Evolutionary conservation across 2,329 filamentous ascomycete species (phyloP).

Genomic region (Epichloe baconii): DNA sequence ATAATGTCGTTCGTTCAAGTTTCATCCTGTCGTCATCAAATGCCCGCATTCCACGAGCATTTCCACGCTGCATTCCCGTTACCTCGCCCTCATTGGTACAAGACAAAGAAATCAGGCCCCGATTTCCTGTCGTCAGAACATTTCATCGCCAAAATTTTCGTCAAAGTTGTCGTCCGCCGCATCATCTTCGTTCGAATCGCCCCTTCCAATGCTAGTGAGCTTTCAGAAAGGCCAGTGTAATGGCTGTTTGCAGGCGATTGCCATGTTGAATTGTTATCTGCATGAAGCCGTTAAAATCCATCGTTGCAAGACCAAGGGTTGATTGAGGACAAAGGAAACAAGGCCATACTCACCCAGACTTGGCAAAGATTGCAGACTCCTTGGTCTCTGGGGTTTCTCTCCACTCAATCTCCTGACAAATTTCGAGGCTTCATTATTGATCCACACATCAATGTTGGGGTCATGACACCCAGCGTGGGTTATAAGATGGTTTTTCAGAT

Average conservation of each 20-base stretch:
- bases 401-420: slow-evolving; percentile 23
- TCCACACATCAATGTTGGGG: slow-evolving; percentile 38
- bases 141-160: neutral
- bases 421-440: slow-evolving; percentile 36
- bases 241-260: neutral
- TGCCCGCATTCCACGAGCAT: neutral
- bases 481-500: slow-evolving; percentile 39
- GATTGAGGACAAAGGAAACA: neutral
- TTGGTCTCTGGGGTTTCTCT: neutral
- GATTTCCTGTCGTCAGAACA: neutral
- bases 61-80: neutral
- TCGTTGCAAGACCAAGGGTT: neutral
- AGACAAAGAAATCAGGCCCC: too few relatives aligned
- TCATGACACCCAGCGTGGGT: slow-evolving; percentile 38
- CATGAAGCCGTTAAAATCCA: neutral
- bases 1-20: neutral
- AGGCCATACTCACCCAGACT: neutral
- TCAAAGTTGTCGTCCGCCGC: neutral
- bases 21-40: neutral
- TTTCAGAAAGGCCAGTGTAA: slow-evolving; percentile 1
- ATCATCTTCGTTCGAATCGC: slow-evolving; percentile 2
- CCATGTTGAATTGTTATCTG: neutral
- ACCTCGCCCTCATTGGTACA: neutral
- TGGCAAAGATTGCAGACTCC: neutral
- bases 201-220: neutral